Percentiles rank a stretch among this genome's conserved stretches.
phyloP scores from a whole-genome alignment of 148 eudicot species.

The Camellia lanceoleosa region DNA sequence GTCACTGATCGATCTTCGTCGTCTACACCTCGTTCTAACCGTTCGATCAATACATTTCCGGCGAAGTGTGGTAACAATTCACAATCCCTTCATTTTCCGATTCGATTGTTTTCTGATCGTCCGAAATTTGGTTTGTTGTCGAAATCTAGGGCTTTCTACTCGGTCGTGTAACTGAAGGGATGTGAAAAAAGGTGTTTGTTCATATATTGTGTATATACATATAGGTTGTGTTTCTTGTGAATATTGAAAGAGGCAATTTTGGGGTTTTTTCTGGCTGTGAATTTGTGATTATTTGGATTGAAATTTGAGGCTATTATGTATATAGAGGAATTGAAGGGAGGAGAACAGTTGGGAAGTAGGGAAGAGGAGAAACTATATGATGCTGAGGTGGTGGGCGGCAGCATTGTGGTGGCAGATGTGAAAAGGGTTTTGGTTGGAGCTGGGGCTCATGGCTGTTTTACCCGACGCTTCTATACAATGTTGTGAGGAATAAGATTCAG shows the following conservation, averaged over 20 bases:
- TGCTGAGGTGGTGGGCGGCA: constrained; percentile 18
- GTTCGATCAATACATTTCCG: not conserved
- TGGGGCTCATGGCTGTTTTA: constrained; percentile 80
- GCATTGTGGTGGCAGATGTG: constrained; percentile 43
- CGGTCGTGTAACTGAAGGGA: not conserved
- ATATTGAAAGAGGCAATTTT: constrained; percentile 1
- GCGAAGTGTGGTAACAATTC: not conserved
- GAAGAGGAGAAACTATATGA: constrained; percentile 8
- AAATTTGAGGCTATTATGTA: constrained; percentile 37
- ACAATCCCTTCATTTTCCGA: not conserved
- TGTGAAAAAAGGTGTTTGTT: not conserved
- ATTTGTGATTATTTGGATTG: constrained; percentile 1
- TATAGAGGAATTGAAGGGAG: constrained; percentile 57
- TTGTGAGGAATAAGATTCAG: constrained; percentile 57
- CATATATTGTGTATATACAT: not conserved
- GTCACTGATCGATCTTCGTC: not conserved
- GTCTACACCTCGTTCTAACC: not conserved
- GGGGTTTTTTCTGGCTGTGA: not conserved
- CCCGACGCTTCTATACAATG: constrained; percentile 47
- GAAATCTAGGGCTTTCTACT: not conserved
- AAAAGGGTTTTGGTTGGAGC: constrained; percentile 82
- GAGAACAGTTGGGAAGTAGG: constrained; percentile 15
- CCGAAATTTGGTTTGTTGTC: not conserved
- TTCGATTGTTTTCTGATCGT: not conserved
- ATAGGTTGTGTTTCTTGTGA: not conserved